Conservation (phyloP, 257 asterid genomes). For the Asclepias syriaca region DNA sequence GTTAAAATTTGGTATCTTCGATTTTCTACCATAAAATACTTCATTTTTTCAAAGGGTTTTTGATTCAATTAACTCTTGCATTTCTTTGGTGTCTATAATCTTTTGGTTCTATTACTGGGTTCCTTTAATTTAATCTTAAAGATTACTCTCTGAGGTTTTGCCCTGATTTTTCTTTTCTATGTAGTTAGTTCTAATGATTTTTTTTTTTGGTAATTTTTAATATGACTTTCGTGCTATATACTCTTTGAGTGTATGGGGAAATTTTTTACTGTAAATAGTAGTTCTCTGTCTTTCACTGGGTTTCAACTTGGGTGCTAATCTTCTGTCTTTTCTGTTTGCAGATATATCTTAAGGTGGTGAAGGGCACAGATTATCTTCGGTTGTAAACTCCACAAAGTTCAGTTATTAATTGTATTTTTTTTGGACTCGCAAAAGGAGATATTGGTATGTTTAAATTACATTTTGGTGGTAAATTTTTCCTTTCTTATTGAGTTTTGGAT, state of each 20-base stretch:
- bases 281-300: neutral
- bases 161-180: neutral
- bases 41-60: neutral
- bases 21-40: neutral
- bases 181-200: no score
- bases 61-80: neutral
- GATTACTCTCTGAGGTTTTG: neutral
- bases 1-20: neutral
- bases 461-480: neutral
- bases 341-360: neutral
- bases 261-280: neutral
- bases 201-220: neutral
- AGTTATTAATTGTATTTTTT: neutral
- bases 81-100: neutral
- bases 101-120: neutral
- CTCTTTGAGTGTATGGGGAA: neutral
- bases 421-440: neutral
- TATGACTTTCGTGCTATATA: neutral
- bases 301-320: neutral
- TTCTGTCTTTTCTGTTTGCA: neutral
- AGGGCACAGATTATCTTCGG: neutral
- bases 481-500: neutral
- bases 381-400: neutral
- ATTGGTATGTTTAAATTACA: neutral
- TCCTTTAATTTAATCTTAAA: neutral